Evolutionary conservation across 768 basidiomycete species (phyloP).

Genomic region (Tremella yokohamensis): DNA sequence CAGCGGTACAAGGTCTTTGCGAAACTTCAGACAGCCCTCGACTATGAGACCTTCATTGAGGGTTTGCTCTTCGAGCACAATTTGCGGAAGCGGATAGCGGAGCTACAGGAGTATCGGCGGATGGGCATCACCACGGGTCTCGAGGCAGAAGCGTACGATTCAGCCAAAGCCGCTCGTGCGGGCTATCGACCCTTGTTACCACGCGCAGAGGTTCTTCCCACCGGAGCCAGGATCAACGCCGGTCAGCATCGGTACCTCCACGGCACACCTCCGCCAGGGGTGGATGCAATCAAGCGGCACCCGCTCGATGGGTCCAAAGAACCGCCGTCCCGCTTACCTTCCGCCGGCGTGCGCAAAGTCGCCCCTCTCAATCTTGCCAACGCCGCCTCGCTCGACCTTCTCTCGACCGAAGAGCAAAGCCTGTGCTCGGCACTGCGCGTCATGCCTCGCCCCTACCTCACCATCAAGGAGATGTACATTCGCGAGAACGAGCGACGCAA

Average conservation of each 20-base stretch:
- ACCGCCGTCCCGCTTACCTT: neutral
- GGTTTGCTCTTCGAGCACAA: constrained; percentile 87
- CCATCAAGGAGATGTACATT: constrained; percentile 91
- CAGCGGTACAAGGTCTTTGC: constrained; percentile 87
- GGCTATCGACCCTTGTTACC: constrained; percentile 37
- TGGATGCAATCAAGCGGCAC: constrained; percentile 21
- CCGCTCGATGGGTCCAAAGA: neutral
- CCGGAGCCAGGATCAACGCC: constrained; percentile 38
- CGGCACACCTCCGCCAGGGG: constrained; percentile 32
- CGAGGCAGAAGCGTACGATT: constrained; percentile 88
- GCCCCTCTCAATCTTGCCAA: constrained; percentile 82
- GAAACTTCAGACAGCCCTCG: constrained; percentile 80
- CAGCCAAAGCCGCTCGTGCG: constrained; percentile 60
- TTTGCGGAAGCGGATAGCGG: constrained; percentile 80
- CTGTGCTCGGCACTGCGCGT: constrained; percentile 87
- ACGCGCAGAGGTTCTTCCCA: constrained; percentile 21
- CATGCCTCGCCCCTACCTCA: constrained; percentile 88
- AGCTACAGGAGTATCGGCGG: constrained; percentile 83
- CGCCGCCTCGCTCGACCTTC: constrained; percentile 80
- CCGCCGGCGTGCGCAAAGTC: constrained; percentile 6
- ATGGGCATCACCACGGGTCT: constrained; percentile 75
- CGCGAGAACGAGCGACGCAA: constrained; percentile 86
- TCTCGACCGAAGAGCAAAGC: constrained; percentile 78
- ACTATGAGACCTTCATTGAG: constrained; percentile 80
- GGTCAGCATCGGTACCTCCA: constrained; percentile 44